Base-by-base conservation (phyloP, 805 yeast species). In the Dipodascus geniculatus region DNA sequence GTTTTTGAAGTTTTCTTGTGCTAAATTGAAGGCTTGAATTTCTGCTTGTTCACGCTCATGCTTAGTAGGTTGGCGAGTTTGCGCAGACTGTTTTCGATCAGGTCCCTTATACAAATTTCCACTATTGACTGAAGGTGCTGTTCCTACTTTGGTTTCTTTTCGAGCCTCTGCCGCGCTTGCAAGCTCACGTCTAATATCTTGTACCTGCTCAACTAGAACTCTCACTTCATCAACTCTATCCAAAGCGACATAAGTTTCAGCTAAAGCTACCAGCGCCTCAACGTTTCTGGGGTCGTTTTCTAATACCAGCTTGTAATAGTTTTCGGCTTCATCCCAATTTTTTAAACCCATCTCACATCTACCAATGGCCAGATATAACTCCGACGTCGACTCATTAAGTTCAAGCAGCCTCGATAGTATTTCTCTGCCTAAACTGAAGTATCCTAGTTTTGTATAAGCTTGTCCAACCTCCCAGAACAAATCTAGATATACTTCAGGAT, bases 281-380 rank as follows among this genome's bases (percentile, higher is more conserved):
- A 85, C 68, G 60, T 87, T 82, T 8, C 74, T 74, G 0, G 87
- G 85, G 8, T 80, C 81, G 42, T 47, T 42, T 31, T 55, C 60
- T 17, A 60, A 52, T n/a, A 67, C 60, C 23, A 51, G 52, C 16
- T 51, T 22, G 54, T 65, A 66, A 9, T 64, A 55, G 2, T 51
- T 42, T 50, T 66, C 70, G 9, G 71, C 70, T 14, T 61, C 59
- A 23, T 60, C 60, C 1, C 57, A 38, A 53, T 85, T 82, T 20
- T 83, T 89, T 0, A 82, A 73, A 63, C 86, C 93, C 58, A 83
- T 74, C 55, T 78, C 80, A 68, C 97, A 90, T 61, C 79, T 83
- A 3, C 88, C 96, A 55, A 89, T 72, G 1, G 86, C 77, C 23
- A 72, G 66, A 1, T 78, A 72, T 57, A 82, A 66, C 8, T 59